phyloP scores from a whole-genome alignment of 805 yeast genomes.

The Pichia sporocuriosa region DNA sequence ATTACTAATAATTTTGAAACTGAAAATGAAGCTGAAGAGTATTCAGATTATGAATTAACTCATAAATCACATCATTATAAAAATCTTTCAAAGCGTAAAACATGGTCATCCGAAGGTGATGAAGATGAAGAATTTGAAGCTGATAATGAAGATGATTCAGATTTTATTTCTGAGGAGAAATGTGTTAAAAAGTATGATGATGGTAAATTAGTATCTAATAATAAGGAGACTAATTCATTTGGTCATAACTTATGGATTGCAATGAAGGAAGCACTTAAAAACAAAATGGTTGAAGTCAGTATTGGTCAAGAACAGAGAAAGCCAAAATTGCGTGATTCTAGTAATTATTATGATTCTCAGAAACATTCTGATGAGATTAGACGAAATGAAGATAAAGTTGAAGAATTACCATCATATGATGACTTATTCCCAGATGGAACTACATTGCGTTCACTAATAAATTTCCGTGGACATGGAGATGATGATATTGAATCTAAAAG shows the following conservation, averaged over 20 bases:
- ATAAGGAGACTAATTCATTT: constrained; percentile 15
- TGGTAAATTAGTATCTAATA: not conserved
- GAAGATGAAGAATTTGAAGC: constrained; percentile 9
- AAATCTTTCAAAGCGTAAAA: not conserved
- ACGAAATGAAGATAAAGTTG: constrained; percentile 30
- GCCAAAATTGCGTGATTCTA: not conserved
- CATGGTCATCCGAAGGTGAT: not conserved
- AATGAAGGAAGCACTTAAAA: constrained; percentile 25
- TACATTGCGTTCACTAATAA: constrained; percentile 25
- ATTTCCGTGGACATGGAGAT: constrained; percentile 20
- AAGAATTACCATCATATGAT: constrained; percentile 63
- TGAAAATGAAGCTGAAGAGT: not conserved
- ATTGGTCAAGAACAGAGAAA: not conserved
- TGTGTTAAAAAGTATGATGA: constrained; percentile 6
- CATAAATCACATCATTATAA: not conserved
- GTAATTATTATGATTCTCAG: too few relatives aligned
- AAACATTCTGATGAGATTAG: not conserved
- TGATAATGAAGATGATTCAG: constrained; percentile 9
- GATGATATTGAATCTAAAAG: constrained; percentile 11
- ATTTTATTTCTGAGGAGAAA: constrained; percentile 1
- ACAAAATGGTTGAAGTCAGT: constrained; percentile 13
- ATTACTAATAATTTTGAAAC: not conserved
- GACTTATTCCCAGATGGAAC: constrained; percentile 60
- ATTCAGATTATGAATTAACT: constrained; percentile 1
- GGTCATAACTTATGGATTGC: constrained; percentile 27